Evolutionary conservation across 176 grass and related monocot species (phyloP).

Genomic region (Oryza punctata): DNA sequence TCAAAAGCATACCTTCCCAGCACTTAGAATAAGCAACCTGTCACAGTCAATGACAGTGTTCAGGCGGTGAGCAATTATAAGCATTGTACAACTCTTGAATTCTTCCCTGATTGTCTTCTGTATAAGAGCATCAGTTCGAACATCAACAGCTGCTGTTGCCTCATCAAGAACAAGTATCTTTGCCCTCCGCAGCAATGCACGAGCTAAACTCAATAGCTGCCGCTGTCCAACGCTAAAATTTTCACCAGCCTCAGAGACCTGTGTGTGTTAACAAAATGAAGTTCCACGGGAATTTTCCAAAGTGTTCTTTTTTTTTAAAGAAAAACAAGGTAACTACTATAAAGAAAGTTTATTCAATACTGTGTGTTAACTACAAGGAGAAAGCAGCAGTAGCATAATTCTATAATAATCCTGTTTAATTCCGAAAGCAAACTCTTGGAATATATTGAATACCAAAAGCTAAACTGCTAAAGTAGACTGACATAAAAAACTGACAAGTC

Average conservation of each 20-base stretch:
- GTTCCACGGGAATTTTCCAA: background rate
- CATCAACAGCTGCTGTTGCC: conserved; percentile 97
- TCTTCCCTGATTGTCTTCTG: conserved; percentile 99
- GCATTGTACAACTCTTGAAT: conserved; percentile 99
- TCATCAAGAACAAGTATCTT: conserved; percentile 99
- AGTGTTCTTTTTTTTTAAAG: background rate
- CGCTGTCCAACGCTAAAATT: conserved; percentile 99
- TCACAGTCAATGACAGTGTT: conserved; percentile 98
- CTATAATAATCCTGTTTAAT: conserved; percentile 7
- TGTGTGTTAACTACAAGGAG: background rate
- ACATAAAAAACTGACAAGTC: background rate
- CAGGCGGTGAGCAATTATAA: conserved; percentile 90
- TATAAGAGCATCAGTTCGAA: conserved; percentile 96
- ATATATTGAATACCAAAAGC: background rate
- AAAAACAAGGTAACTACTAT: background rate
- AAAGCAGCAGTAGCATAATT: conserved; percentile 16
- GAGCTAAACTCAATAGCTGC: conserved; percentile 88
- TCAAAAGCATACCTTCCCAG: conserved; percentile 64
- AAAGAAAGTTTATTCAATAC: background rate
- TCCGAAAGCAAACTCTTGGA: background rate
- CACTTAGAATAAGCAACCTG: conserved; percentile 84
- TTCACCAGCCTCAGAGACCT: conserved; percentile 97
- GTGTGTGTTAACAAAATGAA: conserved; percentile 6
- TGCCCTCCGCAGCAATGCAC: conserved; percentile 85
- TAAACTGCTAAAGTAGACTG: background rate